These are phyloP conservation scores for Pleurotus ostreatus DNA, from an alignment of 768 basidiomycete species.

Conservation along the genomic window DNA sequence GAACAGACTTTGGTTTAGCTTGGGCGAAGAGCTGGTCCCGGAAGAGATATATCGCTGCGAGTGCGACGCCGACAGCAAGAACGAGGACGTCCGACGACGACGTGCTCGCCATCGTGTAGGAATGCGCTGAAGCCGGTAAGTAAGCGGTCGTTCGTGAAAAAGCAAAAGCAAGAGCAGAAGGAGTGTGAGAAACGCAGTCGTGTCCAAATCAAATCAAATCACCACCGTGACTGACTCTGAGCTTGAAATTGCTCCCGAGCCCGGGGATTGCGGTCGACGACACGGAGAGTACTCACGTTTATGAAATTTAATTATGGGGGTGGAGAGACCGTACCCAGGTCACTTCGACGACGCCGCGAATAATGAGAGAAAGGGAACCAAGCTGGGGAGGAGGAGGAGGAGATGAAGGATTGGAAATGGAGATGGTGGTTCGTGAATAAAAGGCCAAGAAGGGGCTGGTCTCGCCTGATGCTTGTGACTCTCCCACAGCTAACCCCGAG, in stretches of 20 bases:
- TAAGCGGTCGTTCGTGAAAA: no score
- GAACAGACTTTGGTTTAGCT: conserved; percentile 56
- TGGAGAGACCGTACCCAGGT: no score
- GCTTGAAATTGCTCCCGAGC: conserved; percentile 1
- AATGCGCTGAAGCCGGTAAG: conserved; percentile 8
- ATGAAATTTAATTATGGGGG: not conserved
- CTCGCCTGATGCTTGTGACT: not conserved
- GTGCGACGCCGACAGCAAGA: conserved; percentile 67
- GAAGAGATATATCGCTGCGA: conserved; percentile 81
- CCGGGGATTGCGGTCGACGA: not conserved
- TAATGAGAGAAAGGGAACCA: not conserved
- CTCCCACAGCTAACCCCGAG: conserved; percentile 5
- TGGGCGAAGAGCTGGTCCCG: conserved; percentile 73
- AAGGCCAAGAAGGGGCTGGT: not conserved
- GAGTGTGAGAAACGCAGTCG: conserved; percentile 29
- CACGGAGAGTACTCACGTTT: conserved; percentile 1
- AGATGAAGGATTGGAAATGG: not conserved
- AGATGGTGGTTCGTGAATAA: conserved; percentile 4
- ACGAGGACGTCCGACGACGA: conserved; percentile 72
- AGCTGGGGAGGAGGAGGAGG: conserved; percentile 1
- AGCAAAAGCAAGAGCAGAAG: conserved; percentile 28
- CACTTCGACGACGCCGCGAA: not conserved
- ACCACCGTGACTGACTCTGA: conserved; percentile 21
- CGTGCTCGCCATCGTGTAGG: conserved; percentile 43
- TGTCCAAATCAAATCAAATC: conserved; percentile 17